Evolutionary conservation across 257 asterid species (phyloP), one percentile per base, ranked within the genome.

Genomic region (Osmanthus fragrans): DNA sequence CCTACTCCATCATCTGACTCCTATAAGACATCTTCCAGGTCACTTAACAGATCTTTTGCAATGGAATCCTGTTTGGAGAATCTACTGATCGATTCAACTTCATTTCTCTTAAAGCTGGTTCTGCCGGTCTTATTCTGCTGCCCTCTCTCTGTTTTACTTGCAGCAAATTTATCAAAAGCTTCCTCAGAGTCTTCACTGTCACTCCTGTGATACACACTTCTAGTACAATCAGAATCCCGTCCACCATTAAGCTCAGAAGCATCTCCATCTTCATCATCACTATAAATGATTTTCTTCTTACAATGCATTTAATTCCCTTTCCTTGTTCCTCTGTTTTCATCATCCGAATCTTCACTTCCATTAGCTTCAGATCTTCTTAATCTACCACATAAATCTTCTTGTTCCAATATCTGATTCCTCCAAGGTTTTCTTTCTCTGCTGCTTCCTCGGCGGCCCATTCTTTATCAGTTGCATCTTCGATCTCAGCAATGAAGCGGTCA

Each of bases 391-490:
- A 85, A 82, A 73, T 90, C 89, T 72, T 89, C 98, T 77, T 82
- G 70, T 96, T 89, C 98, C 97, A 88, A 80, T 92, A 93, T 78
- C 91, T 86, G 70, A 92, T 81, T 74, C 73, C 1, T 29, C 30
- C 30, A 29, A 29, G 30, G 30, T 29, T 29, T 85, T 90, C 98
- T 75, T 89, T 83, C 80, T 96, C 98, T 12, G 93, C 94, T 45
- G 85, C 97, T 90, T 96, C 97, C 87, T 93, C 98, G 45, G 77
- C 95, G 30, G 89, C 98, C 98, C 98, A 93, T 84, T 93, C 99
- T 79, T 90, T 88, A 84, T 93, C 97, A 80, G 97, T 97, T 1
- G 98, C 97, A 71, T 89, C 94, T 89, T 93, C 99, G 74, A 96
- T 92, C 80, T 96, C 98, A 74, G 97, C 97, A 77, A 96, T 96